Evolutionary conservation across 805 yeast species (phyloP).

Genomic region (Sugiyamaella chiloensis): DNA sequence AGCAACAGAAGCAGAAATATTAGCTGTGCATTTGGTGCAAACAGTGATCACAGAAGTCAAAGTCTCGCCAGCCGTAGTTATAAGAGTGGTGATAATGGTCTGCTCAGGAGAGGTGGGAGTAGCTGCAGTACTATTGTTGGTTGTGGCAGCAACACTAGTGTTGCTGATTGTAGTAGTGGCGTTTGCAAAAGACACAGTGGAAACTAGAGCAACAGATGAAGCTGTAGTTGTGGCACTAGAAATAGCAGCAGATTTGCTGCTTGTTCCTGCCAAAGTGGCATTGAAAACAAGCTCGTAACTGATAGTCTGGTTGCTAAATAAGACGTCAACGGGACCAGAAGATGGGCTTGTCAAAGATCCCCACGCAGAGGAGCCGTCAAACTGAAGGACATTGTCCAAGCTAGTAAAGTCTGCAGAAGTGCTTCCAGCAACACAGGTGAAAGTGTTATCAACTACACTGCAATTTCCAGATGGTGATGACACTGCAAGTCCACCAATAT

Average conservation of each 20-base stretch:
- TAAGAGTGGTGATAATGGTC: not conserved
- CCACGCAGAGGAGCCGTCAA: conserved; percentile 64
- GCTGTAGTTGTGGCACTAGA: no score
- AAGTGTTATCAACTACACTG: conserved; percentile 36
- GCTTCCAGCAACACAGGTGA: conserved; percentile 35
- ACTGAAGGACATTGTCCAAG: conserved; percentile 48
- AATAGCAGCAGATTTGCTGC: no score
- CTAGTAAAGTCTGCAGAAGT: conserved; percentile 57
- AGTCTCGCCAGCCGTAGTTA: not conserved
- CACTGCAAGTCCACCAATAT: conserved; percentile 72
- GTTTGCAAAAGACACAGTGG: not conserved
- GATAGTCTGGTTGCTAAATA: conserved; percentile 41
- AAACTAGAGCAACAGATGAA: no score
- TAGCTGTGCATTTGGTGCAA: not conserved
- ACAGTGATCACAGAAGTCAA: no score
- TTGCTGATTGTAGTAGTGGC: no score
- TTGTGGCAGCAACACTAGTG: no score
- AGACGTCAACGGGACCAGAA: conserved; percentile 48
- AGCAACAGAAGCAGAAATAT: no score
- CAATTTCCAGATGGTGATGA: conserved; percentile 74
- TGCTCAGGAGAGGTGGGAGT: no score
- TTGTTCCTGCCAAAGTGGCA: not conserved
- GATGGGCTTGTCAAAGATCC: conserved; percentile 47
- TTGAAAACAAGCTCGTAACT: conserved; percentile 35
- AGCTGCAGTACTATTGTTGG: no score